phyloP scores from a whole-genome alignment of 768 basidiomycete genomes.

The Lactarius evosmus region DNA sequence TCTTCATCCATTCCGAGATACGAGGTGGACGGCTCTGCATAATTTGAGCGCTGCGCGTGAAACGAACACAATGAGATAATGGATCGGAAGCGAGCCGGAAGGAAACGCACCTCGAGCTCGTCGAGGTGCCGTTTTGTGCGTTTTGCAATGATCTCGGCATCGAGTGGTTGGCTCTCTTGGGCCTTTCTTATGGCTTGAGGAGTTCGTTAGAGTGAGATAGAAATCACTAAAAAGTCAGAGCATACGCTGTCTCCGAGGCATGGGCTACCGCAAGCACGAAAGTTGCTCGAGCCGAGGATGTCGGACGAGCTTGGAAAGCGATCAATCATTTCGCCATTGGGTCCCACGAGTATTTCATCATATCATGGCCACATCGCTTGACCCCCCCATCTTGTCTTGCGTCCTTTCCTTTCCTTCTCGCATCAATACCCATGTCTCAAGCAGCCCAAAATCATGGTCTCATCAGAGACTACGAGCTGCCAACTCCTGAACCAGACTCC shows the following conservation, averaged over 20 bases:
- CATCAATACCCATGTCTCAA: constrained; percentile 13
- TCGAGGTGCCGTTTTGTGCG: constrained; percentile 75
- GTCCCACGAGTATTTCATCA: constrained; percentile 25
- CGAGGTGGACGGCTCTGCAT: constrained; percentile 52
- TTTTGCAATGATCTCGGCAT: constrained; percentile 68
- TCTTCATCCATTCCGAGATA: constrained; percentile 42
- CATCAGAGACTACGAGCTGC: constrained; percentile 48
- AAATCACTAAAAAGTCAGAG: background rate
- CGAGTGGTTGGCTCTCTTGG: constrained; percentile 43
- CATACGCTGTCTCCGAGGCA: constrained; percentile 25
- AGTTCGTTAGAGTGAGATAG: background rate
- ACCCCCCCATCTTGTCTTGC: too few relatives aligned
- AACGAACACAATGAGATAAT: constrained; percentile 16
- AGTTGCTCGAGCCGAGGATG: constrained; percentile 9
- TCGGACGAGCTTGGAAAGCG: constrained; percentile 4
- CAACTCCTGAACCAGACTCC: constrained; percentile 80
- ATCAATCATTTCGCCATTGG: constrained; percentile 26
- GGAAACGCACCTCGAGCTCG: constrained; percentile 67
- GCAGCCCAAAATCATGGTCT: constrained; percentile 8
- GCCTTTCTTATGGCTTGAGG: constrained; percentile 46
- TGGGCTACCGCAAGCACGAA: too few relatives aligned
- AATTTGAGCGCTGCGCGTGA: constrained; percentile 64
- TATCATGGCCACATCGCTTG: background rate
- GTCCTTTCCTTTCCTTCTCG: background rate
- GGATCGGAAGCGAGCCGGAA: constrained; percentile 16